Conservation (phyloP, 768 basidiomycete species). For the Suillus sp. region DNA sequence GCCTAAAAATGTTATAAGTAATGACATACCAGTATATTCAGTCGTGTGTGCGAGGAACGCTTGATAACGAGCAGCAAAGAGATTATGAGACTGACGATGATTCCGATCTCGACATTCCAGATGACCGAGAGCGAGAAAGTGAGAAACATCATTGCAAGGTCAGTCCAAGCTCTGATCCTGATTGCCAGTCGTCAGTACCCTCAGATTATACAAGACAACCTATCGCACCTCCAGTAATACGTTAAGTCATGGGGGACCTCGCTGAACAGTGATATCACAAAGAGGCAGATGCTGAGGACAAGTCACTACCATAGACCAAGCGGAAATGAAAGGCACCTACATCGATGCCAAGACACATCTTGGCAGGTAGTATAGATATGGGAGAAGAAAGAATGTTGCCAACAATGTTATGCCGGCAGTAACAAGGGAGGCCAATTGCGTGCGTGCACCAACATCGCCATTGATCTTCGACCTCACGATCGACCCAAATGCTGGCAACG, state of each 20-base stretch:
- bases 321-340: constrained; percentile 45
- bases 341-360: constrained; percentile 89
- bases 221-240: constrained; percentile 77
- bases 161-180: constrained; percentile 92
- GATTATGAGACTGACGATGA: constrained; percentile 85
- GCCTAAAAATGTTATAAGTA: neutral
- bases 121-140: constrained; percentile 88
- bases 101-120: constrained; percentile 91
- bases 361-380: constrained; percentile 82
- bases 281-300: constrained; percentile 67
- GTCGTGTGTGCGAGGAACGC: constrained; percentile 83
- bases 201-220: neutral
- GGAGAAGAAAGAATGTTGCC: constrained; percentile 88
- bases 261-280: constrained; percentile 80
- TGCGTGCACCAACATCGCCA: constrained; percentile 83
- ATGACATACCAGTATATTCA: constrained; percentile 79
- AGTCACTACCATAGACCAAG: constrained; percentile 17
- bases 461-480: constrained; percentile 93
- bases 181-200: constrained; percentile 7
- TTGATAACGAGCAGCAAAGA: constrained; percentile 89
- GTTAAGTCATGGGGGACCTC: constrained; percentile 87
- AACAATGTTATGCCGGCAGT: constrained; percentile 75
- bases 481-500: constrained; percentile 89
- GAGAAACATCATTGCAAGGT: constrained; percentile 81
- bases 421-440: constrained; percentile 86